These are phyloP conservation scores for Erodium maritimum DNA, from an alignment of 345 rosid genomes.

Conservation along the genomic window DNA sequence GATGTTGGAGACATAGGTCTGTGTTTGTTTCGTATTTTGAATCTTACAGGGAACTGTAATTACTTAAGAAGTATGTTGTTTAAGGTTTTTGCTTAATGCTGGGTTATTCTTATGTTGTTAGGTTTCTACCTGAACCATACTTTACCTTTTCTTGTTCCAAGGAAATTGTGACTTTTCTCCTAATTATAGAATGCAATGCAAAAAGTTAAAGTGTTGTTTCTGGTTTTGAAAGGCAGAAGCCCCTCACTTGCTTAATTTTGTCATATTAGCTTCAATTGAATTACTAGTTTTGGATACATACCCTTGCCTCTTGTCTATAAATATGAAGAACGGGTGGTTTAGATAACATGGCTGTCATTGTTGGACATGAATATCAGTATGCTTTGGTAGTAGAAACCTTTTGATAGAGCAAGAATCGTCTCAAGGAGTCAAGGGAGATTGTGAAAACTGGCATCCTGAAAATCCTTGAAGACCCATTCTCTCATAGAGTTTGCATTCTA, in stretches of 20 bases:
- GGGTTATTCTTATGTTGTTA: neutral
- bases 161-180: neutral
- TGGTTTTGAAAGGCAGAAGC: neutral
- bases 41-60: no score
- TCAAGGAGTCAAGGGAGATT: neutral
- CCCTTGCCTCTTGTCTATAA: neutral
- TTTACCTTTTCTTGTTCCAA: neutral
- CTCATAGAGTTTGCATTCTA: neutral
- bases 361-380: neutral
- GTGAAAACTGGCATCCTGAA: no score
- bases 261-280: neutral
- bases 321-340: neutral
- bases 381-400: neutral
- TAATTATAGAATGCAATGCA: no score
- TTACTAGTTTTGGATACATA: neutral
- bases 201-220: neutral
- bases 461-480: no score
- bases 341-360: neutral
- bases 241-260: neutral
- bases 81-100: neutral
- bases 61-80: neutral
- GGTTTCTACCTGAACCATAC: neutral
- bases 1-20: no score
- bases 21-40: no score
- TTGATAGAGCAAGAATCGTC: neutral